phyloP scores from a whole-genome alignment of 768 basidiomycete genomes.

The Suillus weaverae region DNA sequence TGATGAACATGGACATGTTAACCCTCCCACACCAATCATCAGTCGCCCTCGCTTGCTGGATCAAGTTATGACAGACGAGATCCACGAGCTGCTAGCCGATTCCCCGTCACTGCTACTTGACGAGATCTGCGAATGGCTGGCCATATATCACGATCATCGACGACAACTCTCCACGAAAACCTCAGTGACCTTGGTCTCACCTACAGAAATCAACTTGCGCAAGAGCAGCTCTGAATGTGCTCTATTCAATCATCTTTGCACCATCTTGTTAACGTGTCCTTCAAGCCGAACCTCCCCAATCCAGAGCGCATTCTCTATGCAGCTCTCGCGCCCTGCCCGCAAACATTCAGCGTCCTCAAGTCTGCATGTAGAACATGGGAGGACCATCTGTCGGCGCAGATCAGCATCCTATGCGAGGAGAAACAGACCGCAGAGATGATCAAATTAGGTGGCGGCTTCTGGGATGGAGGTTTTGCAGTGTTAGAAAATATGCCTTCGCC shows the following conservation, averaged over 20 bases:
- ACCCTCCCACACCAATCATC: too few species aligned
- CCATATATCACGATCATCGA: too few species aligned
- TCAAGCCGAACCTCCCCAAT: conserved; percentile 56
- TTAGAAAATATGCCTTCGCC: conserved; percentile 40
- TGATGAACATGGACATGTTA: too few species aligned
- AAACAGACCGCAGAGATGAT: conserved; percentile 70
- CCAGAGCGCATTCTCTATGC: conserved; percentile 88
- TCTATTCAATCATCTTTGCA: conserved; percentile 16
- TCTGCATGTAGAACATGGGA: conserved; percentile 88
- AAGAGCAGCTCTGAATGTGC: conserved; percentile 64
- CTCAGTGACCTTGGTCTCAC: too few species aligned
- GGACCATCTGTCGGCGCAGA: conserved; percentile 92
- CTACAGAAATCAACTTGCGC: conserved; percentile 75
- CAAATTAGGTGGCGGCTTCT: conserved; percentile 69
- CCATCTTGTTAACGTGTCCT: background rate
- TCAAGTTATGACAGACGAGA: too few species aligned
- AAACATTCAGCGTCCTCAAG: conserved; percentile 64
- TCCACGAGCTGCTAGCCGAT: too few species aligned
- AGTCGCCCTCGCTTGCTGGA: too few species aligned
- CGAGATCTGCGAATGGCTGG: too few species aligned
- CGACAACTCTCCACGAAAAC: too few species aligned
- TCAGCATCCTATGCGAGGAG: conserved; percentile 80
- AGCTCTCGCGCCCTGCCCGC: conserved; percentile 72
- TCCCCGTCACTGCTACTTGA: too few species aligned
- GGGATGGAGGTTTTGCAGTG: conserved; percentile 63